These are phyloP conservation scores for Globisporangium cystogenes DNA, from an alignment of 352 stramenopile genomes.

Conservation along the genomic window DNA sequence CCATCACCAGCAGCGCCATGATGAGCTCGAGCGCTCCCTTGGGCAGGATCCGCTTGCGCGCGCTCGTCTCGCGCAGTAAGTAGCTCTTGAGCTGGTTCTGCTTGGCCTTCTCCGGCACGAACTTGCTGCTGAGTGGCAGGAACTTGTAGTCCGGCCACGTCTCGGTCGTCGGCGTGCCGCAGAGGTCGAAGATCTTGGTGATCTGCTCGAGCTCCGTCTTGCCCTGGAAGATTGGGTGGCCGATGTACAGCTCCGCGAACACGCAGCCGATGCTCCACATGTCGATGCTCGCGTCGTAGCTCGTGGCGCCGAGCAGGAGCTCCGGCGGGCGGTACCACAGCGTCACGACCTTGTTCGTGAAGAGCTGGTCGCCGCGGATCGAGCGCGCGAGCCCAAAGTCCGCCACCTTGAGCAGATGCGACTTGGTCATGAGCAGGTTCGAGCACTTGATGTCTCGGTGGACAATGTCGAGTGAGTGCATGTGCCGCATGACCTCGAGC, in stretches of 20 bases:
- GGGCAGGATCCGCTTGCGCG: slow-evolving; percentile 72
- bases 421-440: slow-evolving; percentile 75
- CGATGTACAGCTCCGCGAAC: slow-evolving; percentile 84
- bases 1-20: slow-evolving; percentile 91
- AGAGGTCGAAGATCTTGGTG: slow-evolving; percentile 86
- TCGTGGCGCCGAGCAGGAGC: slow-evolving; percentile 90
- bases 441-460: slow-evolving; percentile 93
- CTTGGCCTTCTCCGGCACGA: slow-evolving; percentile 77
- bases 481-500: slow-evolving; percentile 82
- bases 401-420: slow-evolving; percentile 79
- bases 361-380: slow-evolving; percentile 78
- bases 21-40: slow-evolving; percentile 91
- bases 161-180: slow-evolving; percentile 73
- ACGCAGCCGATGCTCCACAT: slow-evolving; percentile 95
- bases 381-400: slow-evolving; percentile 86
- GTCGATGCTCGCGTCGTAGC: slow-evolving; percentile 92
- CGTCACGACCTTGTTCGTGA: slow-evolving; percentile 96
- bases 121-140: slow-evolving; percentile 72
- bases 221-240: slow-evolving; percentile 80
- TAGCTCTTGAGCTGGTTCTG: slow-evolving; percentile 61
- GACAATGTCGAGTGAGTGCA: slow-evolving; percentile 87
- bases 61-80: slow-evolving; percentile 64
- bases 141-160: slow-evolving; percentile 87
- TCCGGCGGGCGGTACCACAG: slow-evolving; percentile 94
- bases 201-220: slow-evolving; percentile 89